Conservation (phyloP, 164 flowering plant species). For the Macadamia tetraphylla region DNA sequence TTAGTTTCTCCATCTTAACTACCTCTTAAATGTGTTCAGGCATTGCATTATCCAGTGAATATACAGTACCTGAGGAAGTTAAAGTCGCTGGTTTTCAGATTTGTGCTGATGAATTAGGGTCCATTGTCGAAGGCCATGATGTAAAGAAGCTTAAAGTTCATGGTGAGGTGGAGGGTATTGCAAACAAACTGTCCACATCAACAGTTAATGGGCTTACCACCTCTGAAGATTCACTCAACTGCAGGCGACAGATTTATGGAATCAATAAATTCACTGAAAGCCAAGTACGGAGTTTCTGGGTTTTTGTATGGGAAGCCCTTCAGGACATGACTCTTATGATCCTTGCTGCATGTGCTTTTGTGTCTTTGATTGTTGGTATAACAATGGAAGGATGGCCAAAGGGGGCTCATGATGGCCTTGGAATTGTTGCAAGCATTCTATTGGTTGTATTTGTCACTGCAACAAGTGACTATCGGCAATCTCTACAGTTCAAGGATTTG, state of each 20-base stretch:
- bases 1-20: not conserved
- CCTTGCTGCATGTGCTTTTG: conserved; percentile 67
- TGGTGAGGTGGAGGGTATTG: conserved; percentile 54
- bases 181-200: conserved; percentile 60
- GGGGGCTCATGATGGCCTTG: conserved; percentile 85
- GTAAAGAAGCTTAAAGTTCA: conserved; percentile 58
- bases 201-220: conserved; percentile 40
- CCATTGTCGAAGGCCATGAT: conserved; percentile 72
- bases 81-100: conserved; percentile 64
- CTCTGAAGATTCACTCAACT: conserved; percentile 23
- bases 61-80: conserved; percentile 53
- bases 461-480: conserved; percentile 74
- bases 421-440: conserved; percentile 69
- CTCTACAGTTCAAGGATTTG: conserved; percentile 75
- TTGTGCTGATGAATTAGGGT: conserved; percentile 64
- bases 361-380: conserved; percentile 71
- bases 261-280: conserved; percentile 59
- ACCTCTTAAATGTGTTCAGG: conserved; percentile 29
- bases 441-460: conserved; percentile 83
- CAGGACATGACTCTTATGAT: conserved; percentile 88
- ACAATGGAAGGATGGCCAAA: conserved; percentile 78
- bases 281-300: conserved; percentile 49
- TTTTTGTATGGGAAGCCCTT: conserved; percentile 85
- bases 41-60: conserved; percentile 41
- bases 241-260: conserved; percentile 55